Evolutionary conservation across 1,139 yeast species (phyloP), one percentile per base, ranked within the genome.

Genomic region (Geotrichum aggregatum): DNA sequence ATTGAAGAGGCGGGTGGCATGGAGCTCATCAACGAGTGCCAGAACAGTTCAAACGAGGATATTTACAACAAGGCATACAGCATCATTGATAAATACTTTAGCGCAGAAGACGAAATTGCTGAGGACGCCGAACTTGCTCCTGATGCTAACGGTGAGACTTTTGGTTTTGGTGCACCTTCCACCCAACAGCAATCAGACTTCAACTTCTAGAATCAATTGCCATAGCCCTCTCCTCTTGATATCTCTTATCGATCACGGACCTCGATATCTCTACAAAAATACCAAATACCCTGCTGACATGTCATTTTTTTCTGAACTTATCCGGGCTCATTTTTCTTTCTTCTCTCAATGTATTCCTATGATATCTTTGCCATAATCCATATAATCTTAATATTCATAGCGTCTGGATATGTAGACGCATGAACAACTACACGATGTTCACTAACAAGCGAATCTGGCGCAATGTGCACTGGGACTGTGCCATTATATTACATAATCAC

Each of bases 1-100:
- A 86, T 92, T 65, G 98, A 92, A 75, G 97, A 91, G 71, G 98
- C 98, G 45, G 98, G 98, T 63, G 98, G 98, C 59, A 86, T 91
- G 83, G 98, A 92, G 71, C 91, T 87, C 76, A 92, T 92, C 63
- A 86, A 87, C 71, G 91, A 87, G 58, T 87, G 96, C 69, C 98
- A 92, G 76, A 82, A 79, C 68, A 89, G 88, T 72, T 87, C 83
- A 66, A 92, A 92, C 71, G 95, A 91, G 68, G 87, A 84, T 67
- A 87, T 92, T 65, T 92, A 94, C 72, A 83, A 86, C 67, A 91
- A 91, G 75, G 95, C 98, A 43, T 94, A 79, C 73, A 76, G 76
- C 59, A 87, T 92, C 65, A 89, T 94, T 71, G 96, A 88, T 66
- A 87, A 84, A 63, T 92, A 88, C 73, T 92, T 92, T 71, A 78